Evolutionary conservation across 2,329 filamentous ascomycete species (phyloP).

Genomic region (Epichloe aotearoae): DNA sequence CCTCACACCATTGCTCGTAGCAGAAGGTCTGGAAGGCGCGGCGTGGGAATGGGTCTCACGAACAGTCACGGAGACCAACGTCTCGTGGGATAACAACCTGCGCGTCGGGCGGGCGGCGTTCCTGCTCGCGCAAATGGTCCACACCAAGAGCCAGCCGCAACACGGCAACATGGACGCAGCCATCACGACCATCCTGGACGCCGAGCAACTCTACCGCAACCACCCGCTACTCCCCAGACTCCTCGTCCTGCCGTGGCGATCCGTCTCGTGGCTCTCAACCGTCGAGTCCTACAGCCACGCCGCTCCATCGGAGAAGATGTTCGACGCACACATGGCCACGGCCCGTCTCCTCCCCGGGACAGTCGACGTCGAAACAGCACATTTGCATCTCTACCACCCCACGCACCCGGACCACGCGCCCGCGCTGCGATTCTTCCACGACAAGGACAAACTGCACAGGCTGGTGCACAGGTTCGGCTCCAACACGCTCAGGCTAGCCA

Average conservation of each 20-base stretch:
- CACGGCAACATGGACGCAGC: constrained; percentile 34
- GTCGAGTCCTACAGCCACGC: constrained; percentile 33
- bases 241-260: constrained; percentile 31
- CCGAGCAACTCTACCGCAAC: constrained; percentile 27
- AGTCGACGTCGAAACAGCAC: constrained; percentile 34
- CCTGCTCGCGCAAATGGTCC: constrained; percentile 28
- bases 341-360: constrained; percentile 25
- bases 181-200: constrained; percentile 34
- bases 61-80: constrained; percentile 19
- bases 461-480: constrained; percentile 13
- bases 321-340: constrained; percentile 38
- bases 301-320: constrained; percentile 33
- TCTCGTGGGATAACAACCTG: constrained; percentile 10
- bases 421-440: constrained; percentile 33
- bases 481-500: constrained; percentile 15
- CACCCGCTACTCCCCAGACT: constrained; percentile 22
- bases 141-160: constrained; percentile 26
- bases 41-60: constrained; percentile 40
- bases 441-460: constrained; percentile 17
- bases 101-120: constrained; percentile 17
- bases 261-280: constrained; percentile 38
- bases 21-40: constrained; percentile 36
- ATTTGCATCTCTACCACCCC: constrained; percentile 42
- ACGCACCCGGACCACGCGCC: constrained; percentile 32
- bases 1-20: constrained; percentile 37